These are phyloP conservation scores for Vaccinium vitisidaea DNA, from an alignment of 148 eudicot genomes.

Conservation along the genomic window DNA sequence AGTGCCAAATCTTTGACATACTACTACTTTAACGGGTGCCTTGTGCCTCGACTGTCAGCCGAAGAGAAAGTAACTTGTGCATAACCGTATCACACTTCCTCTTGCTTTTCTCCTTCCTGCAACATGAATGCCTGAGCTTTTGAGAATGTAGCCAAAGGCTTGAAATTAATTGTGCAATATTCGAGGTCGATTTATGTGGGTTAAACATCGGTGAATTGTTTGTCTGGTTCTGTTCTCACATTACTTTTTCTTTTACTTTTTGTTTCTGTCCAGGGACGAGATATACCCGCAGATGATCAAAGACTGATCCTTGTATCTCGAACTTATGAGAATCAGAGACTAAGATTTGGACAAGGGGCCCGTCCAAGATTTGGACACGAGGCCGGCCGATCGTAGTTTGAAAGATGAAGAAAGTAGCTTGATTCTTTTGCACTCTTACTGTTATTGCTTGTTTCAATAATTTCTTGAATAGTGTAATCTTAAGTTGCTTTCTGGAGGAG, in stretches of 20 bases:
- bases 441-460: neutral
- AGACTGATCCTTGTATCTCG: constrained; percentile 48
- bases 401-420: too few species aligned
- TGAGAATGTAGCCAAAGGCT: neutral
- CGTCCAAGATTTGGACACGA: neutral
- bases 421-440: too few species aligned
- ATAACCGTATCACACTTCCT: neutral
- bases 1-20: neutral
- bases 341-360: constrained; percentile 28
- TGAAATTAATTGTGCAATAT: neutral
- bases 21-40: neutral
- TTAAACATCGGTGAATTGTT: neutral
- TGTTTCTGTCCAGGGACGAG: constrained; percentile 55
- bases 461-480: neutral
- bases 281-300: constrained; percentile 76
- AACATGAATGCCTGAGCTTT: neutral
- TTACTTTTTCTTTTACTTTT: neutral
- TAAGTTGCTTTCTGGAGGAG: neutral
- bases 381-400: too few species aligned
- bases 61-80: neutral
- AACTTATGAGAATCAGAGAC: constrained; percentile 28
- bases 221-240: neutral
- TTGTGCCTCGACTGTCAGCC: constrained; percentile 2
- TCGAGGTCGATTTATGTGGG: neutral
- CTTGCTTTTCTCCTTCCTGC: neutral